phyloP scores from a whole-genome alignment of 441 rosid species.

The Arabidopsis hybrid region DNA sequence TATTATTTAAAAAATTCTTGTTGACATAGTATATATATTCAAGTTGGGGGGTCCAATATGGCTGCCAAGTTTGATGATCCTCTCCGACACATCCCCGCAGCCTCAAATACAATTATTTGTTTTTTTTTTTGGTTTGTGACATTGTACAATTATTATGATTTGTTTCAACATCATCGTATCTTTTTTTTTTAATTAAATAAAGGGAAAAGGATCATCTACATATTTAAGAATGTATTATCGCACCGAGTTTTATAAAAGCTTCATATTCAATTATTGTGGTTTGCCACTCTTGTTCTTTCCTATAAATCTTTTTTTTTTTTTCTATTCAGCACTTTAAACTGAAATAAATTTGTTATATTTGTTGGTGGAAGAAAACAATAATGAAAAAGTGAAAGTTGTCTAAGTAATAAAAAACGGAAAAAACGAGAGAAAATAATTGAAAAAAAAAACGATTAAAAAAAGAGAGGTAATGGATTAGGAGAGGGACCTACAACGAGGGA shows the following conservation, averaged over 20 bases:
- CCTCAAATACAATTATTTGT: constrained; percentile 26
- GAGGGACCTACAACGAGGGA: constrained; percentile 29
- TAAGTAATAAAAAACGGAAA: not conserved
- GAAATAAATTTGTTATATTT: too few relatives aligned
- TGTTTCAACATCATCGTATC: not conserved
- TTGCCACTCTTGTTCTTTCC: not conserved
- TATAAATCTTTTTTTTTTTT: too few relatives aligned
- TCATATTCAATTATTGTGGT: not conserved
- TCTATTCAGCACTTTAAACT: too few relatives aligned
- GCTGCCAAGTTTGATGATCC: constrained; percentile 42
- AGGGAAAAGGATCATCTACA: not conserved
- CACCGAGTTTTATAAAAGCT: constrained; percentile 6
- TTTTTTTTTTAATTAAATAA: not conserved
- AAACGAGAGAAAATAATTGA: not conserved
- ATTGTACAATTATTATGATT: constrained; percentile 7
- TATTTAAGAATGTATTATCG: not conserved
- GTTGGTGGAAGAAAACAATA: too few relatives aligned
- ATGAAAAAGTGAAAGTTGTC: not conserved
- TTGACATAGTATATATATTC: not conserved
- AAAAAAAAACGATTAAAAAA: not conserved
- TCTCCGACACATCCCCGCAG: constrained; percentile 34
- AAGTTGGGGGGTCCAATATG: constrained; percentile 27
- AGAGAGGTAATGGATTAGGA: not conserved
- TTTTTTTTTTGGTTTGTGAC: not conserved
- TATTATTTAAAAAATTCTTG: not conserved